Conservation (phyloP, 257 asterid species). For the Solanum microdontum region DNA sequence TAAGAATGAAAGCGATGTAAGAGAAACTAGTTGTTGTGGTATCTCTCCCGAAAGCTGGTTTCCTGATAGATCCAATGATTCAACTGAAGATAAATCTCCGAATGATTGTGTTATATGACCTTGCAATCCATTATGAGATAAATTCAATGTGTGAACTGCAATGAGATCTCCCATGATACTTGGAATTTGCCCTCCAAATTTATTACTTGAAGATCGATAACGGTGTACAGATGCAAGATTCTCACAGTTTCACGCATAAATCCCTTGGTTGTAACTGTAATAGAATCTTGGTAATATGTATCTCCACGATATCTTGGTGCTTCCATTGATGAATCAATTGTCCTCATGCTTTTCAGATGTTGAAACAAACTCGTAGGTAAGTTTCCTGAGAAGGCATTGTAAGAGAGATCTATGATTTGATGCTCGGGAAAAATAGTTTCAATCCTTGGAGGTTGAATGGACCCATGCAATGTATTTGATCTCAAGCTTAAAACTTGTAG, state of each 20-base stretch:
- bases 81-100: not conserved
- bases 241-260: not conserved
- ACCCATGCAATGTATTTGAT: slow-evolving; percentile 8
- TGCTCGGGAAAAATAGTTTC: not conserved
- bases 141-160: not conserved
- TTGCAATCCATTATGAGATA: not conserved
- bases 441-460: not conserved
- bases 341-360: slow-evolving; percentile 3
- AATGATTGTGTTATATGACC: not conserved
- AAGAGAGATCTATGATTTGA: slow-evolving; percentile 10
- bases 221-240: not conserved
- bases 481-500: slow-evolving; percentile 15
- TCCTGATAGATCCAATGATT: not conserved
- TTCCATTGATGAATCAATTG: not conserved
- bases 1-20: not conserved
- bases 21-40: not conserved
- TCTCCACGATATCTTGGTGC: not conserved
- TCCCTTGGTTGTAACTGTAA: slow-evolving; percentile 5
- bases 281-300: slow-evolving; percentile 5
- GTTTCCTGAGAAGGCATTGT: slow-evolving; percentile 7
- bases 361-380: slow-evolving; percentile 3
- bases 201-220: not conserved
- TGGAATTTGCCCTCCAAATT: not conserved
- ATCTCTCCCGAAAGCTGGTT: not conserved
- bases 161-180: not conserved